Base-by-base conservation (phyloP, 305 asterid genomes). In the Vinca major region DNA sequence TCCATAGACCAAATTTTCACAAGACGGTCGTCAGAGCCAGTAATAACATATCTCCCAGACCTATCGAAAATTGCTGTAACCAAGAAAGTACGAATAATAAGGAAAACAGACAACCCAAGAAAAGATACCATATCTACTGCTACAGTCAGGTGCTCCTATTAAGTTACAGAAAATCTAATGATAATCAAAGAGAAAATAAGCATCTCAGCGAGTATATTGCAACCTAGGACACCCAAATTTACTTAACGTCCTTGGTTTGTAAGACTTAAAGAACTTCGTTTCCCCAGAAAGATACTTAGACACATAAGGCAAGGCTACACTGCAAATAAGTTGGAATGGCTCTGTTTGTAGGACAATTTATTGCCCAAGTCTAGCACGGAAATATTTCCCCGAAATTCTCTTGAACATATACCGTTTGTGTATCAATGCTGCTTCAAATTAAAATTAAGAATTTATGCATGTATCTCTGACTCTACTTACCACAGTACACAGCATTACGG, bases 1-100 rank as follows among this genome's bases (percentile, higher is more conserved):
- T 93, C 99, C 97, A 90, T 90, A 57, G 97, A 90, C 99, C 99
- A 93, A 78, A 93, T 82, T 83, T 93, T 93, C 49, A 93, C 99
- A 72, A 93, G 97, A 54, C 97, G 96, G 67, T 90, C 99, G 74
- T 93, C 99, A 55, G 99, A 93, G 57, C 99, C 99, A 76, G 99
- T 93, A 74, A 93, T 84, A 57, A 93, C 99, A 80, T 81, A 90
- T 82, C 99, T 87, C 75, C 99, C 99, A 75, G 91, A 82, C 61
- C 95, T 91, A 77, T 93, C 99, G 74, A 90, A 85, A 78, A 86
- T 90, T 74, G 99, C 99, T 93, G 92, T 73, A 72, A 66, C 62
- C 64, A 73, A 73, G 43, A 50, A 77, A 68, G 49, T 40, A 48
- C n/a, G 60, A 26, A 37, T 60, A 14, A 19, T 8, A 65, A 39